Evolutionary conservation across 2,329 filamentous ascomycete species (phyloP).

Genomic region (Cordyceps pruinosa): DNA sequence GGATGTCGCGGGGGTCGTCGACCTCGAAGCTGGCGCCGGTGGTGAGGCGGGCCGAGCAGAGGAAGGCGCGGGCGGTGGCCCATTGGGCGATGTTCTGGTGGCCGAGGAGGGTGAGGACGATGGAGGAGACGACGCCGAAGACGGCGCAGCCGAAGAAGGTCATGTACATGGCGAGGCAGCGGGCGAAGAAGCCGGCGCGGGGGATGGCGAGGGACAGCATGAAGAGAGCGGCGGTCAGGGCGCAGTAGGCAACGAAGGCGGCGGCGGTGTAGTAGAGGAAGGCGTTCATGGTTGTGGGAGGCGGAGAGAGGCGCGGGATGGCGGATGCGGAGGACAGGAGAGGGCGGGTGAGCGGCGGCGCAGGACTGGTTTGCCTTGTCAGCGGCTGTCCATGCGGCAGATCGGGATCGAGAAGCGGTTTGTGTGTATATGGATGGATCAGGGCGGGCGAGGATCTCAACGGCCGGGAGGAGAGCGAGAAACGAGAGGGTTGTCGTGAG

Average conservation of each 20-base stretch:
- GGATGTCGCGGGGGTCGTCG: slow-evolving; percentile 56
- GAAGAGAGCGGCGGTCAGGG: slow-evolving; percentile 51
- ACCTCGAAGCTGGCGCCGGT: slow-evolving; percentile 76
- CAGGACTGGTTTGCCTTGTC: not conserved
- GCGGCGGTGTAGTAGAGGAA: slow-evolving; percentile 34
- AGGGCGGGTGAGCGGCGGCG: not conserved
- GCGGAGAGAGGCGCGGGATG: not conserved
- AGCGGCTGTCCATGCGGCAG: not conserved
- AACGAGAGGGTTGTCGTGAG: slow-evolving; percentile 9
- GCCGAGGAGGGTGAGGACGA: slow-evolving; percentile 63
- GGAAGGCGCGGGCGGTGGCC: slow-evolving; percentile 72
- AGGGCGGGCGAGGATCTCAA: not conserved
- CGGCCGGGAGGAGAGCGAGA: not conserved
- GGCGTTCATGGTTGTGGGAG: slow-evolving; percentile 26
- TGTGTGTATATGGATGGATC: too few relatives aligned
- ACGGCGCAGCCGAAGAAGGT: slow-evolving; percentile 52
- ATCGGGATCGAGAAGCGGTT: not conserved
- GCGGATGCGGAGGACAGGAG: not conserved
- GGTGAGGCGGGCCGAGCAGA: slow-evolving; percentile 64
- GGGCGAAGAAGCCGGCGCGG: slow-evolving; percentile 60
- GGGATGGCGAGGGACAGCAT: slow-evolving; percentile 52
- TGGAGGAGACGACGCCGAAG: slow-evolving; percentile 71
- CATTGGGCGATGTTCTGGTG: slow-evolving; percentile 77
- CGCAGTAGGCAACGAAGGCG: slow-evolving; percentile 45
- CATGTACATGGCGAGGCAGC: slow-evolving; percentile 59